Evolutionary conservation across 2,329 filamentous ascomycete species (phyloP), one percentile per base, ranked within the genome.

Genomic region (Chaetoscypha palmicola): DNA sequence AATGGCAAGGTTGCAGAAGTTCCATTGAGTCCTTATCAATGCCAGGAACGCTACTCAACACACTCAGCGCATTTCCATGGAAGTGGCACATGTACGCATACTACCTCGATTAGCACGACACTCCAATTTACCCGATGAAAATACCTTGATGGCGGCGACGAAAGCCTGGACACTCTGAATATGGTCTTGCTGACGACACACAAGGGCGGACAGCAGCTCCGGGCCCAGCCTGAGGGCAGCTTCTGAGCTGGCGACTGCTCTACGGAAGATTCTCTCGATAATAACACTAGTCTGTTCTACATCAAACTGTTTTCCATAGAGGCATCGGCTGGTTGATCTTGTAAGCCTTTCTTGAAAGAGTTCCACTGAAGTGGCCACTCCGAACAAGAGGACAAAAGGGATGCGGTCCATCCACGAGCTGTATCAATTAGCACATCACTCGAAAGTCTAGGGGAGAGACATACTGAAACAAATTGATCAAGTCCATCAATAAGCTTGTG

Each of bases 11-110:
- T 39, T 82, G 71, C 1, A 86, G 51, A 3, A 50, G 50, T 1
- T 49, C 34, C 3, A 28, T 31, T 12, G 12, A 33, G 11, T 35
- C 21, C n/a, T 68, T 53, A 7, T 60, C 52, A 3, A 54, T 51
- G 1, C 68, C 43, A 11, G 59, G 50, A 12, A 58, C 46, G 5
- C 62, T 52, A 34, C 56, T 50, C 24, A 91, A 71, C 3, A 87
- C 62, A 48, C 80, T 86, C 3, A 89, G 68, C 1, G 83, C 77
- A 54, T 89, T 91, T 30, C 83, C 83, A 55, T 87, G 91, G 58
- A 86, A 91, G 60, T 89, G 84, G 45, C 82, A 86, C 86, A 94
- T 90, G 59, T 89, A 88, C 1, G 82, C 79, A 64, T 91, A 92
- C 76, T 87, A 14, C 23, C 49, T 16, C 3, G 31, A 28, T 49